Base-by-base conservation (phyloP, 371 early-diverging fungal species). In the Lichtheimia corymbifera region DNA sequence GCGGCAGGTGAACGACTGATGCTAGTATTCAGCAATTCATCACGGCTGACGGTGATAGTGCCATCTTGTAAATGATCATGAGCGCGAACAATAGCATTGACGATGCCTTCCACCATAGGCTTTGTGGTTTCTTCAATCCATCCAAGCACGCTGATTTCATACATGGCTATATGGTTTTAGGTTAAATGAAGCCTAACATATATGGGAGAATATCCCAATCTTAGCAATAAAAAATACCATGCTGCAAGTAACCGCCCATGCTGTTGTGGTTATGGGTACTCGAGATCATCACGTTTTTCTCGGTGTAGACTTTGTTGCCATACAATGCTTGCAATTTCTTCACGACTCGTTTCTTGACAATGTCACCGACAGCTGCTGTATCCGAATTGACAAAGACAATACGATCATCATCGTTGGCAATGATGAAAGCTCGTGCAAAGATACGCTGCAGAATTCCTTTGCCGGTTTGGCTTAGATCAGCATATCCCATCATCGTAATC, bases 211-310 rank as follows among this genome's bases (percentile, higher is more conserved):
- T 47, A 18, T 22, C 22, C 47, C 47, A 58, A 51, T 73, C 42
- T 20, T 55, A 55, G 55, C 14, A 5, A 25, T 53, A 53, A 54
- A 45, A 53, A 54, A 45, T 56, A 78, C 78, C 65, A 50, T 84
- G 70, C 58, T 84, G 74, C 6, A 77, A 52, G 51, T 70, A 83
- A 9, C 82, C 77, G 45, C 72, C 83, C 63, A 79, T 70, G 3
- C 75, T 74, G 57, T 79, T 74, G 59, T 89, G 89, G 6, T 85
- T 83, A 68, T 89, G 89, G 12, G 86, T 88, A 35, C 84, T 84
- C 1, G 86, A 83, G 5, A 88, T 61, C 82, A 85, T 79, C 22
- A 89, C 71, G 66, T 89, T 89, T 15, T 79, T 59, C 25, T 71
- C 73, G 6, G 68, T 74, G 41, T 71, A 80, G 3, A 65, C 22